These are phyloP conservation scores for Cladosporium sp. DNA, from an alignment of 2,329 filamentous ascomycete species.

Conservation along the genomic window DNA sequence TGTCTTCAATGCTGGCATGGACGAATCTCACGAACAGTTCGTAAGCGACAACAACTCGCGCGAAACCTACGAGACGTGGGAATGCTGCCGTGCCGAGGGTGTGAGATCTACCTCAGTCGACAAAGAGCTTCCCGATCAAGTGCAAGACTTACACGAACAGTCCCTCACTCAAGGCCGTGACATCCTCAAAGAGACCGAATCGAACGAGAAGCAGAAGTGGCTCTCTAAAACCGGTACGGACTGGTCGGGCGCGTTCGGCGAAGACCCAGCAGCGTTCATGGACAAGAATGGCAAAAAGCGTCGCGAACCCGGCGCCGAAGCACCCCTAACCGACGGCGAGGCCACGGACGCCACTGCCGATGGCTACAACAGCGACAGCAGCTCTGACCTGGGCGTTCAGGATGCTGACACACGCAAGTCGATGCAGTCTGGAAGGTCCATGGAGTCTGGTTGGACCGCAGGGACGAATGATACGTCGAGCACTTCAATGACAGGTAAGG, in stretches of 20 bases:
- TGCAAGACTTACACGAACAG: conserved; percentile 74
- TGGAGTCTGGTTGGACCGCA: conserved; percentile 31
- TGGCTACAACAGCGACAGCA: conserved; percentile 36
- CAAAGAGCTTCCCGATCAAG: conserved; percentile 66
- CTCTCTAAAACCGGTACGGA: conserved; percentile 74
- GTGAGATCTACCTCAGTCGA: conserved; percentile 68
- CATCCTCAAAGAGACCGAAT: conserved; percentile 66
- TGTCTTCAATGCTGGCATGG: conserved; percentile 84
- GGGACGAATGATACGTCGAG: conserved; percentile 23
- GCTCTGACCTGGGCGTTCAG: conserved; percentile 55
- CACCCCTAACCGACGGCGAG: conserved; percentile 45
- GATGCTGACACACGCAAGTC: conserved; percentile 43
- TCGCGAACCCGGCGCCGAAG: conserved; percentile 53
- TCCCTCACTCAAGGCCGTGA: conserved; percentile 77
- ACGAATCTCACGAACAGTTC: conserved; percentile 78
- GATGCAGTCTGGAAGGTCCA: conserved; percentile 20
- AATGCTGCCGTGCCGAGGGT: conserved; percentile 84
- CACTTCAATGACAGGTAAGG: conserved; percentile 39
- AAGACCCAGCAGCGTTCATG: conserved; percentile 63
- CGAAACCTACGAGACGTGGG: conserved; percentile 93
- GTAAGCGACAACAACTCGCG: conserved; percentile 82
- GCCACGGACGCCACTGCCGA: conserved; percentile 37
- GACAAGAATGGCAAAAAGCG: conserved; percentile 51
- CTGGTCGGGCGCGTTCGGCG: conserved; percentile 81
- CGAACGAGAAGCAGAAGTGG: conserved; percentile 73